Percentiles rank a stretch among this genome's conserved stretches.
phyloP scores from a whole-genome alignment of 352 stramenopile genomes.

The Pythium dissotocum region DNA sequence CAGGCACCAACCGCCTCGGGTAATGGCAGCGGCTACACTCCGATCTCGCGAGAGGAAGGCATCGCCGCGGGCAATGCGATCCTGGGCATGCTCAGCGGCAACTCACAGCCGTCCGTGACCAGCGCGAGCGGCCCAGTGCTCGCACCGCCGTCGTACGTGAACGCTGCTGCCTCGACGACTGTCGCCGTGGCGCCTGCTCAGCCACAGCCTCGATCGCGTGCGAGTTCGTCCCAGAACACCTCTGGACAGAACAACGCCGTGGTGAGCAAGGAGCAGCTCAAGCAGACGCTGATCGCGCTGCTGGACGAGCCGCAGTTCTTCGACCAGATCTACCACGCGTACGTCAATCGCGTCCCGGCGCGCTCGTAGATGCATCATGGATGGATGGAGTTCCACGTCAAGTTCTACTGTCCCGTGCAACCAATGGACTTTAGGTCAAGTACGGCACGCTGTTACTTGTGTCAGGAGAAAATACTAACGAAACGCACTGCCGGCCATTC shows the following conservation, averaged over 20 bases:
- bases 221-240: conserved; percentile 19
- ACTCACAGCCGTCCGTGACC: conserved; percentile 29
- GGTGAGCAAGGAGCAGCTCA: conserved; percentile 86
- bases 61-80: conserved; percentile 82
- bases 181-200: conserved; percentile 24
- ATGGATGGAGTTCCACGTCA: not conserved
- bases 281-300: conserved; percentile 79
- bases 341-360: conserved; percentile 61
- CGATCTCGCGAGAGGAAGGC: conserved; percentile 77
- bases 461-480: not conserved
- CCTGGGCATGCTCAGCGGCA: conserved; percentile 67
- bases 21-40: conserved; percentile 45
- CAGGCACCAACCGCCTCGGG: not conserved
- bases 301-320: conserved; percentile 86
- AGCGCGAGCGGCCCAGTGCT: conserved; percentile 18
- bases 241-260: conserved; percentile 9
- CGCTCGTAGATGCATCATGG: conserved; percentile 21
- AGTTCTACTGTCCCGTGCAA: not conserved
- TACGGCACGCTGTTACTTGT: not conserved
- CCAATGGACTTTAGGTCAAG: not conserved
- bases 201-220: conserved; percentile 24
- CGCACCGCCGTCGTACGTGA: conserved; percentile 16
- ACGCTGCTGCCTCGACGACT: not conserved
- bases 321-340: conserved; percentile 88
- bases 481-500: not conserved